Percentiles rank a stretch among this genome's conserved stretches.
These are phyloP conservation scores for Ensete ventricosum DNA, from an alignment of 176 grass and related monocot species.

Conservation along the genomic window DNA sequence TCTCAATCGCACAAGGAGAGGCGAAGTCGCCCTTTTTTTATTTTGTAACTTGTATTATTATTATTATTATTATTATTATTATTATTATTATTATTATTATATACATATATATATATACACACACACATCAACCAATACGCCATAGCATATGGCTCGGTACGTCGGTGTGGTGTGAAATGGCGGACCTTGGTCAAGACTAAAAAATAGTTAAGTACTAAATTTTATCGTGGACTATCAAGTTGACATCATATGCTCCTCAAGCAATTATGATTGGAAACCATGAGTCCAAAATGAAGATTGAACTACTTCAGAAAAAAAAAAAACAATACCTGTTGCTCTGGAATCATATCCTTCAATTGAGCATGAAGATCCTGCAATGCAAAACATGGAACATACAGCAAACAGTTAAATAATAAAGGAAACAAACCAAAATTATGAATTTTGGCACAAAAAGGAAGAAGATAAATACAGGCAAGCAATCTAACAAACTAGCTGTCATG, in stretches of 20 bases:
- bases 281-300: not conserved
- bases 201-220: not conserved
- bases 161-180: too few species aligned
- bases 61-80: too few species aligned
- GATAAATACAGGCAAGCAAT: not conserved
- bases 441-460: not conserved
- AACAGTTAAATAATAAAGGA: not conserved
- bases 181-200: too few species aligned
- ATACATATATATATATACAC: too few species aligned
- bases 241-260: not conserved
- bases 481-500: not conserved
- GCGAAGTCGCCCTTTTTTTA: too few species aligned
- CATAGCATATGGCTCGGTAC: too few species aligned
- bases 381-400: conserved; percentile 20
- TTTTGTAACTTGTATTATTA: too few species aligned
- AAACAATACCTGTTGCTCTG: conserved; percentile 81
- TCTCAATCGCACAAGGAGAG: too few species aligned
- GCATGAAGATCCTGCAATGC: conserved; percentile 77
- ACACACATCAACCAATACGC: too few species aligned
- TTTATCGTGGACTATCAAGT: not conserved
- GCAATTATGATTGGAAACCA: not conserved
- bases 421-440: not conserved
- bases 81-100: too few species aligned
- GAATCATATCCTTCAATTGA: conserved; percentile 94
- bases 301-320: conserved; percentile 2